These are phyloP conservation scores for Mrakia frigida DNA, from an alignment of 768 basidiomycete species.

Conservation along the genomic window DNA sequence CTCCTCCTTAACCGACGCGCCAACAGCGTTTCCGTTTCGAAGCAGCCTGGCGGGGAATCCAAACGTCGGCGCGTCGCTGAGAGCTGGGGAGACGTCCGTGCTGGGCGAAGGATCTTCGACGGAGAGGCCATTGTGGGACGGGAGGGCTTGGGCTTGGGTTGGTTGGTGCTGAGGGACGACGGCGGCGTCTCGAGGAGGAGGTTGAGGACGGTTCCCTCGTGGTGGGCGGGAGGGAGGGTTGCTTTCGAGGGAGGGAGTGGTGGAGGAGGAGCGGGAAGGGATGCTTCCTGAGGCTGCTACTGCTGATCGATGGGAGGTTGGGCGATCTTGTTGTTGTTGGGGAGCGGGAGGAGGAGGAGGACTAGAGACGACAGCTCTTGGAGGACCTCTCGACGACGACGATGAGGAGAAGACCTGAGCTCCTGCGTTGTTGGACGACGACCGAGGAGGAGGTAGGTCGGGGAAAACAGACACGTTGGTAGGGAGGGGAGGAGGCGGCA, in stretches of 20 bases:
- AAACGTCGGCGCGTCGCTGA: background rate
- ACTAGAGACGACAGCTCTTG: too few species aligned
- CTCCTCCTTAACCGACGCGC: background rate
- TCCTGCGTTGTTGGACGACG: background rate
- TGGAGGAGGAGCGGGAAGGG: background rate
- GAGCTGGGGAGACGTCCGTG: background rate
- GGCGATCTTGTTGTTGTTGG: too few species aligned
- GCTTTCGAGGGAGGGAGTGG: background rate
- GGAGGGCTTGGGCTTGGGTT: background rate
- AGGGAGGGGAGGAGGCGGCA: constrained; percentile 1
- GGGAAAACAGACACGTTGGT: background rate
- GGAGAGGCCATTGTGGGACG: background rate
- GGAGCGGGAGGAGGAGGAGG: too few species aligned
- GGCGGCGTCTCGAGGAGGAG: background rate
- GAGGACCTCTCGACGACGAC: too few species aligned
- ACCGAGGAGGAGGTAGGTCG: background rate
- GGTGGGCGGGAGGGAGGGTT: background rate
- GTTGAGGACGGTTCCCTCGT: background rate
- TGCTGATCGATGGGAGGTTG: background rate
- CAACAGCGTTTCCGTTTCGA: background rate
- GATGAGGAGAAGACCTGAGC: background rate
- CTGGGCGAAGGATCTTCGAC: background rate
- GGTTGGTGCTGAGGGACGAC: background rate
- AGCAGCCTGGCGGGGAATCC: background rate
- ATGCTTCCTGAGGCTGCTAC: background rate